Conservation (phyloP, 306 rosid genomes). For the Notholithocarpus densiflorus region DNA sequence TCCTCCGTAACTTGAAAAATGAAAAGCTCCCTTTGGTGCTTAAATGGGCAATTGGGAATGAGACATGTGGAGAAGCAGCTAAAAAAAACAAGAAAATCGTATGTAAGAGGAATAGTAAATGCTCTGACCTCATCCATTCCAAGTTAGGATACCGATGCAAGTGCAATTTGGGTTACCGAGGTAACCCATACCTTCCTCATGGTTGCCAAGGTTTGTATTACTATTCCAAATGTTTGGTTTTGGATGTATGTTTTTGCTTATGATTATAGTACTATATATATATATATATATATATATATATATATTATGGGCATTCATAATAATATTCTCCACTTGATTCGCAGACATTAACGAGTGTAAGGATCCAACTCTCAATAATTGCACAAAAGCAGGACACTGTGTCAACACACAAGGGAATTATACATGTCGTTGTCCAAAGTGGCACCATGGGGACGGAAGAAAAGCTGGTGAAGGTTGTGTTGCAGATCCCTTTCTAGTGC, state of each 20-base stretch:
- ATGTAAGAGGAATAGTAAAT: neutral
- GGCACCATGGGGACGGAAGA: neutral
- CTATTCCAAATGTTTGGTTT: neutral
- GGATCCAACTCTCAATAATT: neutral
- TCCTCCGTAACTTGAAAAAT: neutral
- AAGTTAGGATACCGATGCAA: conserved; percentile 22
- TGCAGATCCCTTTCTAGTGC: neutral
- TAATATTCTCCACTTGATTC: neutral
- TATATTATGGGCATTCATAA: too few species aligned
- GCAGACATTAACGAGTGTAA: neutral
- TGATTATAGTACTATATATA: too few species aligned
- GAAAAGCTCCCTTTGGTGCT: neutral
- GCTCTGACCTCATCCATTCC: neutral
- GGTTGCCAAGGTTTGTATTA: conserved; percentile 27
- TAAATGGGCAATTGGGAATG: conserved; percentile 22
- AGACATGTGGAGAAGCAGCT: neutral
- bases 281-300: too few species aligned
- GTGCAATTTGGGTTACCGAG: conserved; percentile 22
- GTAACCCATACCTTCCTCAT: conserved; percentile 22
- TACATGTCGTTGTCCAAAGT: too few species aligned
- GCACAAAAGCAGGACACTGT: neutral
- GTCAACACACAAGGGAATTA: too few species aligned
- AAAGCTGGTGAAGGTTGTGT: neutral
- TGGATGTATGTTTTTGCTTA: too few species aligned
- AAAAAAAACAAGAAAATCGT: neutral